These are phyloP conservation scores for Dissophora ornata DNA, from an alignment of 192 early-diverging fungal genomes.

Conservation along the genomic window DNA sequence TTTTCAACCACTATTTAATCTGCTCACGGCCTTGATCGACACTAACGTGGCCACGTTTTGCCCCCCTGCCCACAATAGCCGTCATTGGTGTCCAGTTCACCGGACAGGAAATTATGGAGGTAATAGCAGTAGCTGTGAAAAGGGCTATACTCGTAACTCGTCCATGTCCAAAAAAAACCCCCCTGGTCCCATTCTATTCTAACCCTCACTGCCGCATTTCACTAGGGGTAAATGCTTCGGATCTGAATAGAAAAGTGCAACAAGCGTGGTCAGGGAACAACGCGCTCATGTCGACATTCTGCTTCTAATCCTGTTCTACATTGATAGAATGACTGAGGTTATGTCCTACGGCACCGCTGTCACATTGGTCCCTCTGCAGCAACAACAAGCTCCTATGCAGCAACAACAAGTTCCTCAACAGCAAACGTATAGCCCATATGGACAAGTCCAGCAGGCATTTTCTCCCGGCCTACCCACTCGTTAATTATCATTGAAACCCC, in stretches of 20 bases:
- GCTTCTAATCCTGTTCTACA: neutral
- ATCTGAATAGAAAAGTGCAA: neutral
- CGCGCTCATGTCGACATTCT: neutral
- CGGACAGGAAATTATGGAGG: constrained; percentile 46
- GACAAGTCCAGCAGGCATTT: constrained; percentile 1
- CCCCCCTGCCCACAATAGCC: constrained; percentile 4
- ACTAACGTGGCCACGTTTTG: neutral
- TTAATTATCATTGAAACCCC: no score
- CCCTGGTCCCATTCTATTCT: neutral
- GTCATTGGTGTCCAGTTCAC: constrained; percentile 50
- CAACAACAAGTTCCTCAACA: constrained; percentile 22
- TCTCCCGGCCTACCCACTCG: no score
- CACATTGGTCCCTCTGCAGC: constrained; percentile 37
- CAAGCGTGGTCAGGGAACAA: neutral
- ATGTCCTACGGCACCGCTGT: constrained; percentile 47
- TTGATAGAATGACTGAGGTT: constrained; percentile 43
- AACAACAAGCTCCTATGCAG: constrained; percentile 8
- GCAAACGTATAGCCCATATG: constrained; percentile 2
- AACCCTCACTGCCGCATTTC: neutral
- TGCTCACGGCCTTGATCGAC: neutral
- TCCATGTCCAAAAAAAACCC: neutral
- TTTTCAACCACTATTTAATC: neutral
- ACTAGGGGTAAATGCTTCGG: constrained; percentile 24
- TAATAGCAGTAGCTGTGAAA: no score
- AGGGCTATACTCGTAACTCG: no score